Evolutionary conservation across 306 rosid genomes (phyloP).

Genomic region (Sphenostylis stenocarpa): DNA sequence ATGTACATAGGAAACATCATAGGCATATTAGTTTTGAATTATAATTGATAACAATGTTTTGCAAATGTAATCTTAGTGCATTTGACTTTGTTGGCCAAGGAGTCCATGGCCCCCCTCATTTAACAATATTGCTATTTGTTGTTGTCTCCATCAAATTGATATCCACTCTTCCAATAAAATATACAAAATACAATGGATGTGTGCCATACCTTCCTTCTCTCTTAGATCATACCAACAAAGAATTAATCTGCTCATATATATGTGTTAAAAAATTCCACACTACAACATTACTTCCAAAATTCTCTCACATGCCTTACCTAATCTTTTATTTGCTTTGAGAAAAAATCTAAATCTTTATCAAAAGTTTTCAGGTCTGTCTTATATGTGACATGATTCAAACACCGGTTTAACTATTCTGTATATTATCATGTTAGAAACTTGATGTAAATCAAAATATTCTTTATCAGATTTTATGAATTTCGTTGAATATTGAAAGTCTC

Average conservation of each 20-base stretch:
- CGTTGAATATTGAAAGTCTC: no score
- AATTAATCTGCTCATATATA: constrained; percentile 25
- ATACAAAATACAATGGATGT: constrained; percentile 31
- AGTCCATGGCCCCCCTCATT: constrained; percentile 36
- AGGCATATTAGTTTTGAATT: no score
- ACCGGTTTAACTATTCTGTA: no score
- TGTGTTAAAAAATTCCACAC: constrained; percentile 22
- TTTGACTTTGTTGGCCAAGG: background rate
- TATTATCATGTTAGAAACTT: no score
- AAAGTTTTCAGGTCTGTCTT: no score
- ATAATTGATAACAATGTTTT: no score
- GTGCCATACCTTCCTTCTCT: constrained; percentile 32
- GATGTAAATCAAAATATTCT: no score
- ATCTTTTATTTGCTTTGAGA: constrained; percentile 17
- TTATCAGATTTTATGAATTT: no score
- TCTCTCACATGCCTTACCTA: constrained; percentile 41
- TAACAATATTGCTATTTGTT: constrained; percentile 49
- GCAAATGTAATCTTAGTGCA: background rate
- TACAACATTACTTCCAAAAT: constrained; percentile 39
- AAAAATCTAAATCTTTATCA: no score
- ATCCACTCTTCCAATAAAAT: constrained; percentile 14
- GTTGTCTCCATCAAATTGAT: constrained; percentile 56
- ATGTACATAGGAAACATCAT: no score
- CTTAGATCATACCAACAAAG: constrained; percentile 52
- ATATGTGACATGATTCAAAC: no score